Conservation (phyloP, 1,284 basidiomycete genomes). For the Leucoagaricus sp. region DNA sequence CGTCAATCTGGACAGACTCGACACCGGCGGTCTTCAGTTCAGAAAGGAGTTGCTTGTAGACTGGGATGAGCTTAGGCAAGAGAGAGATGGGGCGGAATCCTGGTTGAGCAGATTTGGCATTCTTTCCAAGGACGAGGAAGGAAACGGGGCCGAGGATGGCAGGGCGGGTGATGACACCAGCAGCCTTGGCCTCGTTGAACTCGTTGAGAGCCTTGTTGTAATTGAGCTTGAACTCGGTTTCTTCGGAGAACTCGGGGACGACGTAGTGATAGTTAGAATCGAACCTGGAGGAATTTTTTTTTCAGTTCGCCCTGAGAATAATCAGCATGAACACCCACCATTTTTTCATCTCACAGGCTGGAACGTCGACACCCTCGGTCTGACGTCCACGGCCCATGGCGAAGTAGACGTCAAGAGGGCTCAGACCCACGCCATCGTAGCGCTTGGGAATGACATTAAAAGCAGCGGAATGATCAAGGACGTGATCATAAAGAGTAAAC, state of each 20-base stretch:
- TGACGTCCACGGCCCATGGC: constrained; percentile 99
- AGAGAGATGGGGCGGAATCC: constrained; percentile 92
- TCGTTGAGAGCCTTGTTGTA: constrained; percentile 96
- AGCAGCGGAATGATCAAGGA: constrained; percentile 95
- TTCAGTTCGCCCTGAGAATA: constrained; percentile 6
- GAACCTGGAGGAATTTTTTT: constrained; percentile 69
- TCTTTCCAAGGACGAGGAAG: constrained; percentile 94
- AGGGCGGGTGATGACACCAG: constrained; percentile 91
- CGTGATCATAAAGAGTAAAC: constrained; percentile 98
- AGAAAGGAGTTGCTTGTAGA: constrained; percentile 91
- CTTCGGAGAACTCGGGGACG: constrained; percentile 94
- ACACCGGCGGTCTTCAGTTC: constrained; percentile 94
- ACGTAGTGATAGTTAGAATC: constrained; percentile 99
- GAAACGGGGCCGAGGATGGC: constrained; percentile 96
- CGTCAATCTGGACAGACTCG: constrained; percentile 95
- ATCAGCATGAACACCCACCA: constrained; percentile 58
- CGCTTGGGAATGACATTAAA: constrained; percentile 98
- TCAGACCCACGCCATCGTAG: constrained; percentile 87
- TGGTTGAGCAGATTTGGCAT: constrained; percentile 81
- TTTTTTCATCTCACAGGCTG: constrained; percentile 99
- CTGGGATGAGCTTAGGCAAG: constrained; percentile 86
- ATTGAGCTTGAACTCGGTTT: constrained; percentile 93
- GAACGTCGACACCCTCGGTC: constrained; percentile 91
- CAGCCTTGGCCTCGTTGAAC: constrained; percentile 93
- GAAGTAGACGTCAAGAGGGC: constrained; percentile 94